Percentiles rank a stretch among this genome's conserved stretches.
Evolutionary conservation across 1,284 basidiomycete species (phyloP).

Genomic region (Malassezia restricta): DNA sequence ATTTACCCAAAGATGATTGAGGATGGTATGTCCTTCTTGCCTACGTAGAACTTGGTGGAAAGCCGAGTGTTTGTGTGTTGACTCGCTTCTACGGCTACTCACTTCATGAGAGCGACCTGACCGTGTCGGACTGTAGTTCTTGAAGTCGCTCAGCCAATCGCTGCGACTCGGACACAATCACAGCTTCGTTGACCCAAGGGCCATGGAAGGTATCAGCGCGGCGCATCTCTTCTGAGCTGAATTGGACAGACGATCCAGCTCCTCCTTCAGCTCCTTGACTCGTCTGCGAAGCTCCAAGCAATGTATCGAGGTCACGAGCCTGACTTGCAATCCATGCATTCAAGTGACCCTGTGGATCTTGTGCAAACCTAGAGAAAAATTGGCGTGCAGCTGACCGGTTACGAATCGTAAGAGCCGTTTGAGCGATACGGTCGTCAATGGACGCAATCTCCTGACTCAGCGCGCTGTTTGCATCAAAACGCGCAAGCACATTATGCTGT

Average conservation of each 20-base stretch:
- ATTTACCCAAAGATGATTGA: constrained; percentile 11
- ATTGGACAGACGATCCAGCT: constrained; percentile 47
- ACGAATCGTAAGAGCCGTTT: constrained; percentile 54
- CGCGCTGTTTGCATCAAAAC: constrained; percentile 55
- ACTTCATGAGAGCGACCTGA: not conserved
- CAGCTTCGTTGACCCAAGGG: constrained; percentile 58
- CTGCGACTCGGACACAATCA: constrained; percentile 39
- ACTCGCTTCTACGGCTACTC: not conserved
- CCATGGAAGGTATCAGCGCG: constrained; percentile 77
- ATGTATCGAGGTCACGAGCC: constrained; percentile 72
- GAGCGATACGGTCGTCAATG: constrained; percentile 58
- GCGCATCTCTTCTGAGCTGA: constrained; percentile 68
- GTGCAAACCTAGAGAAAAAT: constrained; percentile 71
- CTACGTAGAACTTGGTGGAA: not conserved
- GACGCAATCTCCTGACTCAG: constrained; percentile 56
- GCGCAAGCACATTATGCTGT: constrained; percentile 62
- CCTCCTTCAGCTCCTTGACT: constrained; percentile 7
- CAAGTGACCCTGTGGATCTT: constrained; percentile 68
- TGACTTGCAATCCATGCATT: constrained; percentile 82
- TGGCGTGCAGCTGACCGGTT: constrained; percentile 74
- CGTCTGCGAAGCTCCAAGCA: constrained; percentile 50
- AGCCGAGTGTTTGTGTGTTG: not conserved
- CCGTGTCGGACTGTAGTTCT: constrained; percentile 10
- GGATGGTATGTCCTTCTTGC: not conserved
- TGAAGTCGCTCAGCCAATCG: constrained; percentile 33